A percentile compares a stretch with the other conserved stretches of the same genome.
phyloP scores from a whole-genome alignment of 2,329 filamentous ascomycete species.

The Biscogniauxia marginata region DNA sequence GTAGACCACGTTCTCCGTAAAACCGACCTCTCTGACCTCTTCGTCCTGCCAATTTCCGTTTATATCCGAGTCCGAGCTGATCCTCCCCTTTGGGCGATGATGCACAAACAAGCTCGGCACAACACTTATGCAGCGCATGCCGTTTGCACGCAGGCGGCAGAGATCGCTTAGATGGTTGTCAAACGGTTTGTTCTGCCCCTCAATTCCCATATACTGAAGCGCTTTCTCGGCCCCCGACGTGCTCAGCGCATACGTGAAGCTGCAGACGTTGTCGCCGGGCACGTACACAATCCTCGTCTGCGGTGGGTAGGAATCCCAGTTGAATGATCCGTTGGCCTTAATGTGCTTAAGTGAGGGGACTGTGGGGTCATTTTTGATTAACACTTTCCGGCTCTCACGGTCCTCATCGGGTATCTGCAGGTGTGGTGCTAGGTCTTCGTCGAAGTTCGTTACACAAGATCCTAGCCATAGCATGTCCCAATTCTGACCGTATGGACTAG shows the following conservation, averaged over 20 bases:
- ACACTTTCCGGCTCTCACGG: slow-evolving; percentile 17
- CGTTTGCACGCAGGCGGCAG: slow-evolving; percentile 31
- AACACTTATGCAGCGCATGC: slow-evolving; percentile 33
- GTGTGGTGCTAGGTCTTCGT: slow-evolving; percentile 26
- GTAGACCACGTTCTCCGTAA: slow-evolving; percentile 34
- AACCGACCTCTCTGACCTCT: slow-evolving; percentile 28
- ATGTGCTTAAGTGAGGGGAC: slow-evolving; percentile 26
- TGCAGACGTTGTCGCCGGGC: slow-evolving; percentile 38
- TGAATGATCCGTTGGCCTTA: slow-evolving; percentile 27
- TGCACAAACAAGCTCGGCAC: slow-evolving; percentile 37
- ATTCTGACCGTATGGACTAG: slow-evolving; percentile 45
- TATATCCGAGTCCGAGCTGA: slow-evolving; percentile 34
- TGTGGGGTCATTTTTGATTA: slow-evolving; percentile 27
- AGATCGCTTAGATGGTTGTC: slow-evolving; percentile 39
- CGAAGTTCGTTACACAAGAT: slow-evolving; percentile 42
- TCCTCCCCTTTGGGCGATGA: slow-evolving; percentile 29
- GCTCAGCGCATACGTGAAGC: slow-evolving; percentile 37
- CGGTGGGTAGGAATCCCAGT: slow-evolving; percentile 24
- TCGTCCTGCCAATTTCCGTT: slow-evolving; percentile 20
- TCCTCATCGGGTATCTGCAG: slow-evolving; percentile 14
- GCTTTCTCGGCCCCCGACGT: slow-evolving; percentile 34
- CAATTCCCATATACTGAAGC: slow-evolving; percentile 36
- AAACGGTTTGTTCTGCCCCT: slow-evolving; percentile 31
- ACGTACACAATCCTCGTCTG: slow-evolving; percentile 37
- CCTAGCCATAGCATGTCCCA: slow-evolving; percentile 57